These are phyloP conservation scores for Aspergillus sp. DNA, from an alignment of 2,329 filamentous ascomycete species.

Conservation along the genomic window DNA sequence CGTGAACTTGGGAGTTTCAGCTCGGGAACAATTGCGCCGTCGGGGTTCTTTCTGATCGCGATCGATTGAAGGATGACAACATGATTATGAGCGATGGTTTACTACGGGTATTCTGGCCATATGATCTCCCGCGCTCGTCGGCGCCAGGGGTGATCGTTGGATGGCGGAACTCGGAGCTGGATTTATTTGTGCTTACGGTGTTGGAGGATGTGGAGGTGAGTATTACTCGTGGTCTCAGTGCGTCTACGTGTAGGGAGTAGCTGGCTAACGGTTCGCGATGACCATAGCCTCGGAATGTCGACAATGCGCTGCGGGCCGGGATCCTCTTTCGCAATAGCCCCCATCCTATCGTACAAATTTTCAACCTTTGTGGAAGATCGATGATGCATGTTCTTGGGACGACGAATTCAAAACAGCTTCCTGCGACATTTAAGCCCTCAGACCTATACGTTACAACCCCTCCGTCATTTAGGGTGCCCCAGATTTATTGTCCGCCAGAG, in stretches of 20 bases:
- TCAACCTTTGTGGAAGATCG: constrained; percentile 73
- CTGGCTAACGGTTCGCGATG: background rate
- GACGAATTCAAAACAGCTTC: constrained; percentile 57
- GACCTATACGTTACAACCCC: constrained; percentile 59
- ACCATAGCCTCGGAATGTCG: constrained; percentile 65
- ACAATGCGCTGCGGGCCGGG: constrained; percentile 76
- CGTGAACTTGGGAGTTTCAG: constrained; percentile 74
- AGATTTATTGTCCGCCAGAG: constrained; percentile 60
- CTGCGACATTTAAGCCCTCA: constrained; percentile 54
- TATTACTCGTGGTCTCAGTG: constrained; percentile 5
- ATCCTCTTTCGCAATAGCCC: constrained; percentile 76
- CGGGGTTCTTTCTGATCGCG: constrained; percentile 78
- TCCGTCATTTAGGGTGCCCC: constrained; percentile 52
- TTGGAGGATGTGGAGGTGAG: constrained; percentile 84
- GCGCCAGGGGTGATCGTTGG: constrained; percentile 82
- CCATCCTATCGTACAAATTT: constrained; percentile 72
- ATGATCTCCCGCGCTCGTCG: constrained; percentile 66
- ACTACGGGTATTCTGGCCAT: constrained; percentile 98
- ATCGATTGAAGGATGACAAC: constrained; percentile 45
- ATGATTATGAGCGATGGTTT: constrained; percentile 69
- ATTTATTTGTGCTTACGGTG: constrained; percentile 83
- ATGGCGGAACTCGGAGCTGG: constrained; percentile 87
- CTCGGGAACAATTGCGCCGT: constrained; percentile 87
- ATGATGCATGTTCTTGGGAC: constrained; percentile 81
- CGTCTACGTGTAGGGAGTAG: background rate